Conservation (phyloP, 73 alveolate genomes). For the Loxodes magnus region DNA sequence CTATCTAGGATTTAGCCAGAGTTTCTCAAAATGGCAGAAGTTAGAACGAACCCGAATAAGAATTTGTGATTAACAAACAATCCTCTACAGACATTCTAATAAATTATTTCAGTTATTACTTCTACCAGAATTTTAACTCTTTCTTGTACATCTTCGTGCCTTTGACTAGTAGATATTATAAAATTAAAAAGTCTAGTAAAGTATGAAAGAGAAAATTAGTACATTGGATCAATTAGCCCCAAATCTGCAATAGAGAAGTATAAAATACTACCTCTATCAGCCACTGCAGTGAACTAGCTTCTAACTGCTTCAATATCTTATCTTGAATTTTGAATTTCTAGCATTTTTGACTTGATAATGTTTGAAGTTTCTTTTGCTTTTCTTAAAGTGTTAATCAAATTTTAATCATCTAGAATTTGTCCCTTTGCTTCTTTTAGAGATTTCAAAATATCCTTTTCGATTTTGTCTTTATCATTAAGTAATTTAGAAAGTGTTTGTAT, state of each 20-base stretch:
- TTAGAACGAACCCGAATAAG: slow-evolving; percentile 91
- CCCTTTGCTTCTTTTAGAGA: slow-evolving; percentile 86
- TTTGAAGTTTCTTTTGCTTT: slow-evolving; percentile 56
- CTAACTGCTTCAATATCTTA: slow-evolving; percentile 74
- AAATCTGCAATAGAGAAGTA: slow-evolving; percentile 96
- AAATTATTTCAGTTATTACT: slow-evolving; percentile 77
- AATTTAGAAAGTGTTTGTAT: slow-evolving; percentile 75
- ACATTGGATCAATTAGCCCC: slow-evolving; percentile 97
- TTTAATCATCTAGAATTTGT: slow-evolving; percentile 83
- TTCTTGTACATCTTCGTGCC: slow-evolving; percentile 66
- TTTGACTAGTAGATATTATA: slow-evolving; percentile 76
- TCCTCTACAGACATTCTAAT: slow-evolving; percentile 95
- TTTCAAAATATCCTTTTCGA: slow-evolving; percentile 76
- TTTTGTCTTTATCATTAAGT: slow-evolving; percentile 63
- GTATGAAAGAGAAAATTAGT: slow-evolving; percentile 95
- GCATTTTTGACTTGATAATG: slow-evolving; percentile 9
- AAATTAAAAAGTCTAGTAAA: slow-evolving; percentile 86
- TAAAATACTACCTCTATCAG: slow-evolving; percentile 93
- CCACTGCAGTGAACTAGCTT: slow-evolving; percentile 64
- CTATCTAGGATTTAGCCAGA: slow-evolving; percentile 62
- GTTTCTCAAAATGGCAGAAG: slow-evolving; percentile 79
- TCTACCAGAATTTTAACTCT: slow-evolving; percentile 81
- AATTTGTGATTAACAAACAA: slow-evolving; percentile 96
- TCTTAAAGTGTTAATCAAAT: slow-evolving; percentile 68
- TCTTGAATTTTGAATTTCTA: slow-evolving; percentile 62